Conservation (phyloP, 2,329 filamentous ascomycete species). For the Fusarium sterilihyphosum region DNA sequence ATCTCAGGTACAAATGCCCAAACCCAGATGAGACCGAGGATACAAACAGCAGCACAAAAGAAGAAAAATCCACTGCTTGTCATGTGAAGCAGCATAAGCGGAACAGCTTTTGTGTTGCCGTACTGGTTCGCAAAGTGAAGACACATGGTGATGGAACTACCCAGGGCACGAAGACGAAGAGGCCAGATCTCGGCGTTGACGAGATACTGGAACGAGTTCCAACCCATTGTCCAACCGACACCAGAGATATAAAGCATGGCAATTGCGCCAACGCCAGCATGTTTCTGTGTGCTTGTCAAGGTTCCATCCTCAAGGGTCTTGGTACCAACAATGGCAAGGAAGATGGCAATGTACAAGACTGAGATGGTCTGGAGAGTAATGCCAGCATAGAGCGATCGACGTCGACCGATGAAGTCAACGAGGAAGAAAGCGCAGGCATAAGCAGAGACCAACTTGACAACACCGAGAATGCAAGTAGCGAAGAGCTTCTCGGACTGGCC, state of each 20-base stretch:
- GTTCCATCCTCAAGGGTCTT: background rate
- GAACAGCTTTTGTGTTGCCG: slow-evolving; percentile 18
- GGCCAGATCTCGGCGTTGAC: slow-evolving; percentile 24
- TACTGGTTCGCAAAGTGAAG: slow-evolving; percentile 17
- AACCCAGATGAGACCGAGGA: slow-evolving; percentile 67
- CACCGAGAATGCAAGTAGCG: slow-evolving; percentile 15
- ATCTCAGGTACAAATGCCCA: slow-evolving; percentile 75
- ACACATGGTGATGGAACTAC: slow-evolving; percentile 18
- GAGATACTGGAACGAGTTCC: slow-evolving; percentile 11
- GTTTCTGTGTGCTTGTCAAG: slow-evolving; percentile 10
- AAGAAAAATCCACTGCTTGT: slow-evolving; percentile 11
- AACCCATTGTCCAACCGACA: slow-evolving; percentile 13
- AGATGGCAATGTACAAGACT: slow-evolving; percentile 16
- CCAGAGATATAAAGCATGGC: slow-evolving; percentile 12
- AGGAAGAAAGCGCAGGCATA: slow-evolving; percentile 23
- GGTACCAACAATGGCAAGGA: slow-evolving; percentile 1
- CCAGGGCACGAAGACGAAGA: slow-evolving; percentile 10
- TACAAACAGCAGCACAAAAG: slow-evolving; percentile 15
- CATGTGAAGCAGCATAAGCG: slow-evolving; percentile 4
- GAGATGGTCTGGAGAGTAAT: slow-evolving; percentile 12
- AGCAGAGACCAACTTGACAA: slow-evolving; percentile 8
- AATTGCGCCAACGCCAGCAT: slow-evolving; percentile 8
- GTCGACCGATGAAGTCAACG: slow-evolving; percentile 14
- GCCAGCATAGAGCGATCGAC: slow-evolving; percentile 1
- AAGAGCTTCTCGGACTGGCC: slow-evolving; percentile 21